Conservation (phyloP, 495 filamentous ascomycete genomes). For the Neurospora intermedia region DNA sequence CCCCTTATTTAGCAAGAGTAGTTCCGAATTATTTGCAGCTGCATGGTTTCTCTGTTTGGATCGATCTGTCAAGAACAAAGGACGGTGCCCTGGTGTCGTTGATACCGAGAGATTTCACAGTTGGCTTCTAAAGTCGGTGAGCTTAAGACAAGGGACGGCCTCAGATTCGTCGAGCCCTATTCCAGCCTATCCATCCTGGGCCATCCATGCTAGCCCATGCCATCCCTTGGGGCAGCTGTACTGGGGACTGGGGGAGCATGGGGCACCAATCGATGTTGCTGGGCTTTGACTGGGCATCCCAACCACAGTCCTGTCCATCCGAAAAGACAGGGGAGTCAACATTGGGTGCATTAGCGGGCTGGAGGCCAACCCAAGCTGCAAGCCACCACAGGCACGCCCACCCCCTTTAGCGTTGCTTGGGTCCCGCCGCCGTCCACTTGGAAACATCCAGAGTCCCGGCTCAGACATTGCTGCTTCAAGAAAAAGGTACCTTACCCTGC, state of each 20-base stretch:
- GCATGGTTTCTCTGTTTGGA: constrained; percentile 7
- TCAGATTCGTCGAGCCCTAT: constrained; percentile 1
- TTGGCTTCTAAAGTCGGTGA: constrained; percentile 22
- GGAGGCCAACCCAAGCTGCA: constrained; percentile 12
- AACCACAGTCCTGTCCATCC: constrained; percentile 4
- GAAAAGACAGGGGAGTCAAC: constrained; percentile 14
- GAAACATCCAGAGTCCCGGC: background rate
- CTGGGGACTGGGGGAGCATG: background rate
- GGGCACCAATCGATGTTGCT: background rate
- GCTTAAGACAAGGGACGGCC: constrained; percentile 17
- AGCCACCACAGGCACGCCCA: constrained; percentile 17
- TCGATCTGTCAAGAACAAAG: constrained; percentile 4
- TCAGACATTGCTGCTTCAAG: background rate
- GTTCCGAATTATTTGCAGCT: constrained; percentile 5
- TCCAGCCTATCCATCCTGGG: background rate
- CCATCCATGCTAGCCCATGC: background rate
- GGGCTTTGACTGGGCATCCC: background rate
- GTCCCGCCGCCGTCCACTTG: background rate
- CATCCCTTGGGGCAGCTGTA: background rate
- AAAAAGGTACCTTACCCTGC: background rate
- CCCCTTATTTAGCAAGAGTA: background rate
- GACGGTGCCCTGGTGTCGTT: background rate
- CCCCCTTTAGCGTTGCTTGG: constrained; percentile 9
- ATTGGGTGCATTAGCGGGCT: constrained; percentile 17
- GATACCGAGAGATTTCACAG: constrained; percentile 14